Evolutionary conservation across 2,329 filamentous ascomycete species (phyloP).

Genomic region (Drechslerella dactyloides): DNA sequence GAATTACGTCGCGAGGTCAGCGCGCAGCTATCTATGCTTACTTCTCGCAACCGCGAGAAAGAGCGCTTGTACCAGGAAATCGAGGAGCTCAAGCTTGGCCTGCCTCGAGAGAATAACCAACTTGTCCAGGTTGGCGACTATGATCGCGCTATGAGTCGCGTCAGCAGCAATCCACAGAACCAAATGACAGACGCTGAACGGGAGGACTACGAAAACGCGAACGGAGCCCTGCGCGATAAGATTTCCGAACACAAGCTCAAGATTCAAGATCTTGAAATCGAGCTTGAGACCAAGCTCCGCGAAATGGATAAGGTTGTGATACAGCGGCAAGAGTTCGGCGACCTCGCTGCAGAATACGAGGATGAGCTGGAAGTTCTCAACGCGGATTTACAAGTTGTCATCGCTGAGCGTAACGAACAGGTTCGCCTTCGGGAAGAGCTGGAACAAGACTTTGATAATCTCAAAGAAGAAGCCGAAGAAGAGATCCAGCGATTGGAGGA

Average conservation of each 20-base stretch:
- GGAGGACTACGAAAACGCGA: conserved; percentile 82
- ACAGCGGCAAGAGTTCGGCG: conserved; percentile 63
- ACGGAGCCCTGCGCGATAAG: conserved; percentile 83
- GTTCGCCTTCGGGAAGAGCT: conserved; percentile 67
- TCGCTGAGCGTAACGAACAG: conserved; percentile 81
- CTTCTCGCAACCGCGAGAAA: conserved; percentile 92
- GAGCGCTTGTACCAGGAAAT: conserved; percentile 96
- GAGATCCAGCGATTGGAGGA: conserved; percentile 72
- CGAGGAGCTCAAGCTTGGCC: conserved; percentile 89
- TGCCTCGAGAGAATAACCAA: conserved; percentile 71
- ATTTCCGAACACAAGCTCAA: conserved; percentile 84
- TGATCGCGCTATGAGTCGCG: conserved; percentile 74
- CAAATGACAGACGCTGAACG: conserved; percentile 73
- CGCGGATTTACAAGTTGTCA: conserved; percentile 73
- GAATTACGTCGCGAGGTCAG: conserved; percentile 90
- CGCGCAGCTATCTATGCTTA: conserved; percentile 96
- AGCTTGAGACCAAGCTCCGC: conserved; percentile 77
- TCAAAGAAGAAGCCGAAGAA: conserved; percentile 70
- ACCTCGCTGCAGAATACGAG: conserved; percentile 69
- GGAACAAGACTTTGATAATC: conserved; percentile 68
- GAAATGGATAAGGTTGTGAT: conserved; percentile 71
- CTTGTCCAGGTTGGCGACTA: conserved; percentile 75
- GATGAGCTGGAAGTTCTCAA: conserved; percentile 80
- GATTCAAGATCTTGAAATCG: conserved; percentile 84
- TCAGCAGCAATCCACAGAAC: conserved; percentile 69